Evolutionary conservation across 495 filamentous ascomycete genomes (phyloP).

Genomic region (Sabuloglossum arenarium): DNA sequence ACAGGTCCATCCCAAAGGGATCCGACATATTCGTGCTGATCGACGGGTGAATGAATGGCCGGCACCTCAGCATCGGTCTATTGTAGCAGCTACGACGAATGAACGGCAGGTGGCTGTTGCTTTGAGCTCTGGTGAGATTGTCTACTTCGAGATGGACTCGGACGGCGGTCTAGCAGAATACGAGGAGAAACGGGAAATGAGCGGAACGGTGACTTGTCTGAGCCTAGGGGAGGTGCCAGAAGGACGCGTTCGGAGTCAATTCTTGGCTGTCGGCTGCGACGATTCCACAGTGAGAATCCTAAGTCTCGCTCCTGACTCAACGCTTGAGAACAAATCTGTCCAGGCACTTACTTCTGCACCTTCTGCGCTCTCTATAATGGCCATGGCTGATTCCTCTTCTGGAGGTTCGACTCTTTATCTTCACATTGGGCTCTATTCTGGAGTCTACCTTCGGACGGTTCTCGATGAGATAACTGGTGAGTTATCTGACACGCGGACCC

Average conservation of each 20-base stretch:
- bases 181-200: slow-evolving; percentile 89
- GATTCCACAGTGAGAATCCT: slow-evolving; percentile 89
- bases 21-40: slow-evolving; percentile 66
- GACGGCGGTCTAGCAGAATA: slow-evolving; percentile 86
- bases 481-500: slow-evolving; percentile 78
- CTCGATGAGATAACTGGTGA: slow-evolving; percentile 90
- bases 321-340: slow-evolving; percentile 77
- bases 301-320: slow-evolving; percentile 73
- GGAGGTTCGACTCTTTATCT: slow-evolving; percentile 68
- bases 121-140: slow-evolving; percentile 84
- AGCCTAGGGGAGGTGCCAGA: slow-evolving; percentile 88
- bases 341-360: slow-evolving; percentile 83
- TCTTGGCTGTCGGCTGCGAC: slow-evolving; percentile 88
- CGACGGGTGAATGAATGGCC: slow-evolving; percentile 86
- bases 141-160: slow-evolving; percentile 91
- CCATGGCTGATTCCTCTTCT: slow-evolving; percentile 75
- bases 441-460: slow-evolving; percentile 84
- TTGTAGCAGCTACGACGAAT: slow-evolving; percentile 91
- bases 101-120: slow-evolving; percentile 84
- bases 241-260: slow-evolving; percentile 65
- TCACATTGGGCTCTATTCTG: slow-evolving; percentile 87
- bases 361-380: slow-evolving; percentile 76
- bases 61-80: slow-evolving; percentile 76
- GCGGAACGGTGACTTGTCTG: slow-evolving; percentile 80
- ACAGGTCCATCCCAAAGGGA: slow-evolving; percentile 88